These are phyloP conservation scores for Diplodia corticola DNA, from an alignment of 2,329 filamentous ascomycete species.

Conservation along the genomic window DNA sequence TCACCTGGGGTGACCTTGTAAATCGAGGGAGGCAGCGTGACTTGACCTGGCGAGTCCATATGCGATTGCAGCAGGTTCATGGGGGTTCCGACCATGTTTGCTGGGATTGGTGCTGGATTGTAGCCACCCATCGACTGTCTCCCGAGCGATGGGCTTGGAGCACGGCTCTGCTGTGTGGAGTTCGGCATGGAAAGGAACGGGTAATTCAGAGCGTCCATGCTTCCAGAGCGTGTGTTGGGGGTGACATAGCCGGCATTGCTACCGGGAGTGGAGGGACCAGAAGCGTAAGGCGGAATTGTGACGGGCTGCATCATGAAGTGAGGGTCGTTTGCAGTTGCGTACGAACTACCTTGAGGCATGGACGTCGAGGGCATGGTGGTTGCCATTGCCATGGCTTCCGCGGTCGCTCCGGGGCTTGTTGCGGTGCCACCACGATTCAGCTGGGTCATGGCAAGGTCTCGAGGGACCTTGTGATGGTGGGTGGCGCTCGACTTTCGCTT, in stretches of 20 bases:
- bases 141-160: conserved; percentile 63
- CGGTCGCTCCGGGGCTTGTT: neutral
- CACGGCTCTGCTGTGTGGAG: conserved; percentile 73
- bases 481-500: conserved; percentile 73
- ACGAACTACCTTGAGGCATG: conserved; percentile 33
- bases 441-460: conserved; percentile 77
- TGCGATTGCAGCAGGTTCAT: conserved; percentile 13
- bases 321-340: conserved; percentile 21
- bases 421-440: conserved; percentile 78
- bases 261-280: conserved; percentile 66
- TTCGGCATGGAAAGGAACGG: conserved; percentile 69
- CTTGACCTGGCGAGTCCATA: conserved; percentile 5
- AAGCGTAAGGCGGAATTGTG: conserved; percentile 48
- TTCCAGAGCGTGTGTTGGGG: conserved; percentile 59
- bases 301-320: conserved; percentile 25
- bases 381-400: neutral
- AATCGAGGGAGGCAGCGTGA: conserved; percentile 49
- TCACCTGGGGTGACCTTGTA: conserved; percentile 82
- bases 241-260: conserved; percentile 57
- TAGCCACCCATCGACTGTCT: conserved; percentile 29
- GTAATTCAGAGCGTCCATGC: conserved; percentile 62
- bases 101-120: neutral
- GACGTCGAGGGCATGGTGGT: conserved; percentile 28
- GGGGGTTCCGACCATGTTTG: neutral
- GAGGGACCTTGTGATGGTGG: conserved; percentile 62